Evolutionary conservation across 768 basidiomycete genomes (phyloP).

Genomic region (Boletus coccyginus): DNA sequence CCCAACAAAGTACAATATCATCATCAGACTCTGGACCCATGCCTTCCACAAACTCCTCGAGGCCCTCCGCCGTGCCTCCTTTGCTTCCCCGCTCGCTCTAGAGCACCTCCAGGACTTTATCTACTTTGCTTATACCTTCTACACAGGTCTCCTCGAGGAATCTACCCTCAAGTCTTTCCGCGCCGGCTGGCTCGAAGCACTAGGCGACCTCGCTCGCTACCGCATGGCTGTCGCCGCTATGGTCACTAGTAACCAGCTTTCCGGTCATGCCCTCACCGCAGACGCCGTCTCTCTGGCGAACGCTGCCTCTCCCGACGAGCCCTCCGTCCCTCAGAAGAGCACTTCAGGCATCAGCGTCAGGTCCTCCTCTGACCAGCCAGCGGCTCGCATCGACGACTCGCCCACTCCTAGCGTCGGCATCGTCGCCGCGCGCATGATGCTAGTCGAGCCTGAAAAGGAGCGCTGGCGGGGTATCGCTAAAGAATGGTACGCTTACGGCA

Average conservation of each 20-base stretch:
- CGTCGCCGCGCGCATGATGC: constrained; percentile 75
- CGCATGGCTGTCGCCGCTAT: constrained; percentile 94
- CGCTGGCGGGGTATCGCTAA: constrained; percentile 86
- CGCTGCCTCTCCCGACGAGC: constrained; percentile 26
- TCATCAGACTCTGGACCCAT: constrained; percentile 88
- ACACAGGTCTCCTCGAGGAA: constrained; percentile 87
- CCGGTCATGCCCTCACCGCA: constrained; percentile 46
- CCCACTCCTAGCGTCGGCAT: constrained; percentile 79
- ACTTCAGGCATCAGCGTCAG: constrained; percentile 25
- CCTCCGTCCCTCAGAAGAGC: constrained; percentile 35
- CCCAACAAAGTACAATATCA: constrained; percentile 93
- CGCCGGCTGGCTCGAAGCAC: constrained; percentile 90
- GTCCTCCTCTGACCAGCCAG: constrained; percentile 45
- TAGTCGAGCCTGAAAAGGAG: constrained; percentile 89
- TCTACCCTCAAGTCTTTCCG: constrained; percentile 66
- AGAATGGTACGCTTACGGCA: constrained; percentile 89
- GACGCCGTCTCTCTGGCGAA: constrained; percentile 53
- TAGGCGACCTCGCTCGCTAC: constrained; percentile 94
- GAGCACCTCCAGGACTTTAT: constrained; percentile 95
- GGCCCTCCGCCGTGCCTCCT: constrained; percentile 81
- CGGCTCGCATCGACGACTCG: constrained; percentile 60
- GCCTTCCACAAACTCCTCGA: constrained; percentile 91
- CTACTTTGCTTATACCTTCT: constrained; percentile 93
- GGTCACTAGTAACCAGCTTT: constrained; percentile 50
- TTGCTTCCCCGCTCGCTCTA: constrained; percentile 59